phyloP scores from a whole-genome alignment of 1,284 basidiomycete species.

The Earliella scabrosa region DNA sequence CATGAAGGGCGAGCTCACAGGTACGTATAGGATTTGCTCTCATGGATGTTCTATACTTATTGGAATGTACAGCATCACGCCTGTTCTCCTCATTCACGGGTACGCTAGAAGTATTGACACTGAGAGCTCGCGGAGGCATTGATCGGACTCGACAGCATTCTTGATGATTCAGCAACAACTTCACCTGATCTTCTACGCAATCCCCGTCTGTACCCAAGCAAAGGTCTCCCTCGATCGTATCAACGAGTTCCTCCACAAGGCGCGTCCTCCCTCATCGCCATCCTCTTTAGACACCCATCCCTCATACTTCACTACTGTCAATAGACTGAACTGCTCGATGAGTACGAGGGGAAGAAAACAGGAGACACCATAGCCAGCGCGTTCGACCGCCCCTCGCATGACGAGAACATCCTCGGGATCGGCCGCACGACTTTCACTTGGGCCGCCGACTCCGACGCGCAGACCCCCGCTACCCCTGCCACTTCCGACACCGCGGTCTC shows the following conservation, averaged over 20 bases:
- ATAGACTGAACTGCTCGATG: conserved; percentile 50
- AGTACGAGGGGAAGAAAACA: conserved; percentile 32
- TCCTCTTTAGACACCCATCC: no score
- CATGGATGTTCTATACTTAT: conserved; percentile 16
- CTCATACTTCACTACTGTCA: background rate
- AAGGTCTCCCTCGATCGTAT: conserved; percentile 51
- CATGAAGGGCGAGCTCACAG: conserved; percentile 32
- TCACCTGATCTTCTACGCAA: conserved; percentile 33
- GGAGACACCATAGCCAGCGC: background rate
- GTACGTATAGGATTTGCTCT: conserved; percentile 9
- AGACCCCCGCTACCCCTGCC: conserved; percentile 5
- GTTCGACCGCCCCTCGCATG: conserved; percentile 15
- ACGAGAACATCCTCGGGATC: conserved; percentile 39
- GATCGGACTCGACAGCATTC: conserved; percentile 29
- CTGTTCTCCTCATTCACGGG: conserved; percentile 42
- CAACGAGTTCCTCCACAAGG: conserved; percentile 45
- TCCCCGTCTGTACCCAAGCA: conserved; percentile 24
- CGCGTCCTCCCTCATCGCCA: no score
- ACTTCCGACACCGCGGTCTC: conserved; percentile 30
- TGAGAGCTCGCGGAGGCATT: background rate
- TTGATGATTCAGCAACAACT: conserved; percentile 35
- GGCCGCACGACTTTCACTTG: conserved; percentile 44
- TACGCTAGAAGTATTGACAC: conserved; percentile 7
- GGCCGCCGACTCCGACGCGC: conserved; percentile 34
- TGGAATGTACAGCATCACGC: conserved; percentile 30